Evolutionary conservation across 495 filamentous ascomycete species (phyloP).

Genomic region (Aspergillus sparsus): DNA sequence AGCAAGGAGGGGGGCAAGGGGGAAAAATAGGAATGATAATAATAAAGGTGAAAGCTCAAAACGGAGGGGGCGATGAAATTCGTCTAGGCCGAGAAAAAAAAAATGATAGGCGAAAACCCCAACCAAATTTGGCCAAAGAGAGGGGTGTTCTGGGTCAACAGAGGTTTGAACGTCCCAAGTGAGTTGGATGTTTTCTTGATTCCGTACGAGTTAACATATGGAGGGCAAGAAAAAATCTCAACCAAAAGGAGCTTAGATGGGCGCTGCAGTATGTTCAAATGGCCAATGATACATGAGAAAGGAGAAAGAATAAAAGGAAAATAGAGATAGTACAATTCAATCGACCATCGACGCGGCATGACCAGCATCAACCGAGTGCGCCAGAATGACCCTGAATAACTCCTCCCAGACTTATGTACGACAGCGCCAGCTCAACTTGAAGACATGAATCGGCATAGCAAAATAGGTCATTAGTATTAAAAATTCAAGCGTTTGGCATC

Average conservation of each 20-base stretch:
- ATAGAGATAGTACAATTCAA: constrained; percentile 7
- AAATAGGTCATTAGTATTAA: constrained; percentile 9
- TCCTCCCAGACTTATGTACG: constrained; percentile 16
- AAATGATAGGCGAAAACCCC: too few species aligned
- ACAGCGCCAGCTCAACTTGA: constrained; percentile 14
- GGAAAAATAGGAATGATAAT: neutral
- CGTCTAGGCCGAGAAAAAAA: neutral
- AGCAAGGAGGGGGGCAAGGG: constrained; percentile 15
- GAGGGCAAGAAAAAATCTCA: too few species aligned
- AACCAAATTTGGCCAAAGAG: too few species aligned
- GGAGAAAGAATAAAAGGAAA: constrained; percentile 30
- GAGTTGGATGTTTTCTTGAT: too few species aligned
- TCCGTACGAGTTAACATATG: too few species aligned
- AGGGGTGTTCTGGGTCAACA: neutral
- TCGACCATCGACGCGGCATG: constrained; percentile 36
- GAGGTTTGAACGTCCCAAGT: too few species aligned
- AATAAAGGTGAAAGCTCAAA: constrained; percentile 10
- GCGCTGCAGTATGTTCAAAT: too few species aligned
- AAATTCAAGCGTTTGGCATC: constrained; percentile 8
- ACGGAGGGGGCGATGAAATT: too few species aligned
- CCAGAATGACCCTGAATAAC: constrained; percentile 17
- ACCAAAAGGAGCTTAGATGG: too few species aligned
- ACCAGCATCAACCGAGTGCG: constrained; percentile 46
- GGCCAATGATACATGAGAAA: neutral
- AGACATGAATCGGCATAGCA: constrained; percentile 15